Evolutionary conservation across 2,329 filamentous ascomycete genomes (phyloP).

Genomic region (Xylariaceae sp.): DNA sequence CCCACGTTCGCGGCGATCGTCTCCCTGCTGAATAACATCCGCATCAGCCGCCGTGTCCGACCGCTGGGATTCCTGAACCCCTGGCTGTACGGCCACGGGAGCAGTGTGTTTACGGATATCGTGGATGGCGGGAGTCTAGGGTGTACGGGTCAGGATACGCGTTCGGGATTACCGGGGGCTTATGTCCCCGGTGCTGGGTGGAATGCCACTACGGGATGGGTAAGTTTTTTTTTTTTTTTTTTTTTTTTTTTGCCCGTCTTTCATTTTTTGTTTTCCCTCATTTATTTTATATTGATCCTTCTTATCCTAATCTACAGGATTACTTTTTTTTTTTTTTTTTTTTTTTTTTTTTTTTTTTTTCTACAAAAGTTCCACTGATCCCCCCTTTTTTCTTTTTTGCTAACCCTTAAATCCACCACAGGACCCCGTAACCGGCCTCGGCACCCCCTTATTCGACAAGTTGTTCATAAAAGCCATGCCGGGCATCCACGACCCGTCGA

Average conservation of each 20-base stretch:
- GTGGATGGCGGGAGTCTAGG: constrained; percentile 31
- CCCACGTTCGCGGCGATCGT: constrained; percentile 9
- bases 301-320: too few species aligned
- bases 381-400: not conserved
- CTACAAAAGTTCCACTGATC: not conserved
- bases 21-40: constrained; percentile 8
- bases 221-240: not conserved
- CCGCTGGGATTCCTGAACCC: constrained; percentile 11
- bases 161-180: constrained; percentile 25
- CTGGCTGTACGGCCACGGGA: constrained; percentile 54
- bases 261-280: too few species aligned
- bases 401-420: not conserved
- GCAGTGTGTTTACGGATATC: constrained; percentile 50
- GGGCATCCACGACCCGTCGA: not conserved
- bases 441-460: constrained; percentile 39
- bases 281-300: too few species aligned
- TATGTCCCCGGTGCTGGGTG: constrained; percentile 34
- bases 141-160: constrained; percentile 30
- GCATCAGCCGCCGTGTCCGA: not conserved
- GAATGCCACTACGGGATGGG: constrained; percentile 41
- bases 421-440: constrained; percentile 36
- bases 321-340: not conserved
- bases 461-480: constrained; percentile 25
- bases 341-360: not conserved
- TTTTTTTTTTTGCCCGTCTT: not conserved